Base-by-base conservation (phyloP, 495 filamentous ascomycete species). In the Pseudoneurospora amorphoporcata region DNA sequence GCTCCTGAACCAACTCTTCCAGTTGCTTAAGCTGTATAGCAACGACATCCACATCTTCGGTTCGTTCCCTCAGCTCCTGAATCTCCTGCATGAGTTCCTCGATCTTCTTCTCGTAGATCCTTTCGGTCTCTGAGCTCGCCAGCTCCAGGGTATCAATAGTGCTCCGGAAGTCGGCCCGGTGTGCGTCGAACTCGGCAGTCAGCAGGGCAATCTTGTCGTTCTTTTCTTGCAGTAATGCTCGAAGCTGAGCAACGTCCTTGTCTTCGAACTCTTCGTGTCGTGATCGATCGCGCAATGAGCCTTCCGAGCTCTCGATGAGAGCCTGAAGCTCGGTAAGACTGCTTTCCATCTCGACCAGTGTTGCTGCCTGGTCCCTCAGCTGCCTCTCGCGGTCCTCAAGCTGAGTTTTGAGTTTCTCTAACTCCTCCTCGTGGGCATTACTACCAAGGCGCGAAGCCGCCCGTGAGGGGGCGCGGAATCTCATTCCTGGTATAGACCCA, bases 141-240 rank as follows among this genome's bases (percentile, higher is more conserved):
- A 97, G 89, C 82, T 99, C 95, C 43, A 99, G 85, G 1, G 94
- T 96, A 82, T 99, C 95, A 68, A 99, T 93, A 19, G 95, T 99
- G 79, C 92, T 97, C 72, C 95, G 85, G 80, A 99, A 99, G 80
- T 99, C 95, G 9, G 95, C 95, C 40, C 95, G 88, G 79, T 99
- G 95, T 12, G 91, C 87, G 79, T 99, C 95, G 75, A 99, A 99
- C 77, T 99, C 96, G 5, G 92, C 89, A 3, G 93, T 98, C 75
- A 99, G 86, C 84, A 94, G 89, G 14, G 89, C 87, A 75, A 99
- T 98, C 83, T 93, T 97, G 61, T 99, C 95, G 76, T 98, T 97
- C 84, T 97, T 97, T 80, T 99, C 96, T 19, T 94, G 88, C 42
- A 99, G 82, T 72, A 97, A 80, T 14, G 89, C 86, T 39, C 95